Conservation (phyloP, 345 rosid genomes). For the Pistacia vera region DNA sequence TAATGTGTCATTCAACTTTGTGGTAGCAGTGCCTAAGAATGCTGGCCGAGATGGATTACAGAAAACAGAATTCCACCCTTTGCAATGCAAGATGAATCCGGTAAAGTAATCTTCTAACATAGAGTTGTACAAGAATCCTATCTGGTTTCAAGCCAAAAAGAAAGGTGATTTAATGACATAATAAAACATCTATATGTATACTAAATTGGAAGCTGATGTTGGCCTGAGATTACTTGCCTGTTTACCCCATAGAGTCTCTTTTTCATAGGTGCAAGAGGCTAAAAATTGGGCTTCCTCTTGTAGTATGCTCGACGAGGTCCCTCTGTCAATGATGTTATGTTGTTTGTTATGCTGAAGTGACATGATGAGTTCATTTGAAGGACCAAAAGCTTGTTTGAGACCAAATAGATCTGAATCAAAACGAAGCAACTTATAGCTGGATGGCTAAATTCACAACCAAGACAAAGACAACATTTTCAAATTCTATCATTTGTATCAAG, state of each 20-base stretch:
- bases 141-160: slow-evolving; percentile 17
- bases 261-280: slow-evolving; percentile 18
- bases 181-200: not conserved
- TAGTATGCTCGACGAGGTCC: slow-evolving; percentile 1
- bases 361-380: slow-evolving; percentile 29
- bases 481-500: not conserved
- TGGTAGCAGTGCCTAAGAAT: slow-evolving; percentile 27
- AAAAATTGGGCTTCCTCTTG: slow-evolving; percentile 6
- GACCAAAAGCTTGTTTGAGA: slow-evolving; percentile 26
- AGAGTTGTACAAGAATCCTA: slow-evolving; percentile 26
- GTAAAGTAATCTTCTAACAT: slow-evolving; percentile 35
- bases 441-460: not conserved
- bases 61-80: slow-evolving; percentile 31
- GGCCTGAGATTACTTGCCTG: slow-evolving; percentile 4
- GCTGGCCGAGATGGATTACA: slow-evolving; percentile 29
- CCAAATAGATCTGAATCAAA: slow-evolving; percentile 11
- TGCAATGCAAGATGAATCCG: slow-evolving; percentile 29
- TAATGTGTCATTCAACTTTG: slow-evolving; percentile 30
- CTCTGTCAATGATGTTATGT: not conserved
- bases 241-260: slow-evolving; percentile 19
- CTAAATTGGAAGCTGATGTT: not conserved
- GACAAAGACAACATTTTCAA: not conserved
- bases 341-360: slow-evolving; percentile 5
- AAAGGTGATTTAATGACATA: not conserved
- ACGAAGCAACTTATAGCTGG: not conserved